phyloP scores from a whole-genome alignment of 768 basidiomycete species.

The Mycena vulgaris region DNA sequence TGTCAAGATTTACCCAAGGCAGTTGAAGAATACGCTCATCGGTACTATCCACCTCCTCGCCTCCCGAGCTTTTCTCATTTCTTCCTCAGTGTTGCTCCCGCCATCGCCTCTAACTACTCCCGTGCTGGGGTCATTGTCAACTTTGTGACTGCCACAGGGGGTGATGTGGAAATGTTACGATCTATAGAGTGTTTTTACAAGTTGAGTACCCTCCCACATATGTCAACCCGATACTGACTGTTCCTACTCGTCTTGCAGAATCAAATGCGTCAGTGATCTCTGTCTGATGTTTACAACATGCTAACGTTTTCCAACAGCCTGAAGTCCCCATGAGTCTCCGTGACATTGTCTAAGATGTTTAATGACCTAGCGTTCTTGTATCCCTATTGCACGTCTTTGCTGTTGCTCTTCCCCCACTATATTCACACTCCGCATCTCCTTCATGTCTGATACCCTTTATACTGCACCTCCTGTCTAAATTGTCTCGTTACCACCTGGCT shows the following conservation, averaged over 20 bases:
- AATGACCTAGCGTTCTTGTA: conserved; percentile 78
- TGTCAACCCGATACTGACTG: conserved; percentile 35
- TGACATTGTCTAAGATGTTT: conserved; percentile 81
- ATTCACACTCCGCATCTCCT: conserved; percentile 69
- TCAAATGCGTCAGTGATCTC: conserved; percentile 85
- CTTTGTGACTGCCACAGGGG: conserved; percentile 97
- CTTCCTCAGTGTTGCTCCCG: conserved; percentile 80
- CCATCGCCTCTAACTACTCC: conserved; percentile 87
- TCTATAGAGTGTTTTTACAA: conserved; percentile 99
- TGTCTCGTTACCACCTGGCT: conserved; percentile 76
- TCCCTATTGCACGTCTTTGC: conserved; percentile 77
- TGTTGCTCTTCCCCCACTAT: conserved; percentile 53
- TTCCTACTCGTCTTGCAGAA: conserved; percentile 56
- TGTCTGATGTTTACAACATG: not conserved
- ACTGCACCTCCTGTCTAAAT: conserved; percentile 63
- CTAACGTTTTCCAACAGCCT: conserved; percentile 66
- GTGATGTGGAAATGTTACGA: conserved; percentile 98
- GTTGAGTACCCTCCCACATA: conserved; percentile 55
- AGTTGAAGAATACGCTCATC: conserved; percentile 97
- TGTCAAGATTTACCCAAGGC: conserved; percentile 89
- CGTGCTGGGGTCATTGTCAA: conserved; percentile 95
- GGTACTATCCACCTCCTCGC: conserved; percentile 60
- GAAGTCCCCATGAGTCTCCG: conserved; percentile 94
- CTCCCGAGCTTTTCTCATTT: conserved; percentile 16
- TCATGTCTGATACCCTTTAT: conserved; percentile 80